Percentiles rank a stretch among this genome's conserved stretches.
Conservation (phyloP, 768 basidiomycete genomes). For the Suillus paluster region DNA sequence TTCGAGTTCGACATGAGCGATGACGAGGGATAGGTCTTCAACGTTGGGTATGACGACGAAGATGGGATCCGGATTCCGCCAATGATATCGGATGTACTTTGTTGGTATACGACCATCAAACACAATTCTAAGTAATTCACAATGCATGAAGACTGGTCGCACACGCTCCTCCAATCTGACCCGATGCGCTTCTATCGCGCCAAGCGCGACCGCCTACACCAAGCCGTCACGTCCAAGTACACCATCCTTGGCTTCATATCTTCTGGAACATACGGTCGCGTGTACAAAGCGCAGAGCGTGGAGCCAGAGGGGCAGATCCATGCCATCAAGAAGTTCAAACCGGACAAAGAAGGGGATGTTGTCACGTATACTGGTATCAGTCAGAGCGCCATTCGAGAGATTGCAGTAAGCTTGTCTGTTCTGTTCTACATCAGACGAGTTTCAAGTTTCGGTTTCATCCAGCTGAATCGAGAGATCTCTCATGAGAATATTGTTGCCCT, state of each 20-base stretch:
- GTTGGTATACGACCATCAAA: background rate
- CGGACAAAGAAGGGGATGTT: conserved; percentile 98
- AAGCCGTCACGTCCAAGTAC: conserved; percentile 81
- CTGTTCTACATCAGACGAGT: background rate
- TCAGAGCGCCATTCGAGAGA: conserved; percentile 96
- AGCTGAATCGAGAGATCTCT: conserved; percentile 88
- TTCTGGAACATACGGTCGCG: conserved; percentile 97
- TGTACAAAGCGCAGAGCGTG: conserved; percentile 91
- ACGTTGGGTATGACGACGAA: background rate
- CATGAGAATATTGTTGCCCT: conserved; percentile 93
- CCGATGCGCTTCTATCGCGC: conserved; percentile 87
- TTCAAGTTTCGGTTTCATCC: conserved; percentile 5
- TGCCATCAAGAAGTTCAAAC: conserved; percentile 99
- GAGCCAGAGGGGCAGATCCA: conserved; percentile 74
- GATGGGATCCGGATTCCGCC: background rate
- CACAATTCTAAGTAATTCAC: conserved; percentile 1
- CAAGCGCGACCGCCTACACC: conserved; percentile 71
- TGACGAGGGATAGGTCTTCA: too few species aligned
- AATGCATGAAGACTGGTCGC: conserved; percentile 43
- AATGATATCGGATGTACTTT: too few species aligned
- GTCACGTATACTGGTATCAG: conserved; percentile 96
- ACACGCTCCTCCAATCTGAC: conserved; percentile 50
- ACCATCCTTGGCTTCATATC: conserved; percentile 96
- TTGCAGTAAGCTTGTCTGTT: conserved; percentile 66
- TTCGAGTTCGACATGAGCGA: background rate